Evolutionary conservation across 2,329 filamentous ascomycete genomes (phyloP).

Genomic region (Diaporthe velutina): DNA sequence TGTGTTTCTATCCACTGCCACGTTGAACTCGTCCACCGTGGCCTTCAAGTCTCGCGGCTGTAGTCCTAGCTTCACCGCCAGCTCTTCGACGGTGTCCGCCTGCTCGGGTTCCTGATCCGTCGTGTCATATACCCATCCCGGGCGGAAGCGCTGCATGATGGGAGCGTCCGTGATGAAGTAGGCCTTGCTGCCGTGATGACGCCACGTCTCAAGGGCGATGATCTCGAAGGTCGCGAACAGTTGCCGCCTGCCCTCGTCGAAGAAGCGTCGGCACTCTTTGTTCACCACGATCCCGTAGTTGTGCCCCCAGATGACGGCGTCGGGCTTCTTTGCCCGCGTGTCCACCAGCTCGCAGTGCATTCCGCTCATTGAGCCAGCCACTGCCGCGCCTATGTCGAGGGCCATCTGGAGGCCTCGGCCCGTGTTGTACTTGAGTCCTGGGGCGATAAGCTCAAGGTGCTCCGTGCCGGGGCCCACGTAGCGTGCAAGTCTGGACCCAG

Average conservation of each 20-base stretch:
- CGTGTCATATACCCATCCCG: constrained; percentile 24
- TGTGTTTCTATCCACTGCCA: constrained; percentile 6
- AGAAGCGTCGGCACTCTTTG: constrained; percentile 53
- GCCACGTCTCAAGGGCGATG: constrained; percentile 23
- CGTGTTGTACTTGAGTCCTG: constrained; percentile 19
- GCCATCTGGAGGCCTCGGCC: constrained; percentile 26
- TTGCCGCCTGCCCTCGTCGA: constrained; percentile 52
- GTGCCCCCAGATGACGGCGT: constrained; percentile 46
- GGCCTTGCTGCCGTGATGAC: constrained; percentile 8
- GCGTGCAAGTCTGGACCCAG: not conserved
- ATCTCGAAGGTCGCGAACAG: constrained; percentile 57
- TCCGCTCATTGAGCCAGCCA: constrained; percentile 24
- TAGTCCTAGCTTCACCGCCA: not conserved
- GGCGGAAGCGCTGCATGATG: constrained; percentile 23
- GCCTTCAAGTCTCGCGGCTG: not conserved
- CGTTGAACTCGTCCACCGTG: constrained; percentile 24
- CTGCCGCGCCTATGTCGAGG: constrained; percentile 18
- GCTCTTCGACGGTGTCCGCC: constrained; percentile 8
- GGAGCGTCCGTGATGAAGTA: constrained; percentile 20
- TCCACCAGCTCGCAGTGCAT: constrained; percentile 32
- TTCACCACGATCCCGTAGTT: constrained; percentile 60
- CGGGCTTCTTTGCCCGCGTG: constrained; percentile 10
- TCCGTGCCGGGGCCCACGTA: constrained; percentile 17
- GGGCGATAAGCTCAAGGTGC: constrained; percentile 25
- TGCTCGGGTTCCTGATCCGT: constrained; percentile 26